Base-by-base conservation (phyloP, 2,329 filamentous ascomycete species). In the Paecilomyces sp. region DNA sequence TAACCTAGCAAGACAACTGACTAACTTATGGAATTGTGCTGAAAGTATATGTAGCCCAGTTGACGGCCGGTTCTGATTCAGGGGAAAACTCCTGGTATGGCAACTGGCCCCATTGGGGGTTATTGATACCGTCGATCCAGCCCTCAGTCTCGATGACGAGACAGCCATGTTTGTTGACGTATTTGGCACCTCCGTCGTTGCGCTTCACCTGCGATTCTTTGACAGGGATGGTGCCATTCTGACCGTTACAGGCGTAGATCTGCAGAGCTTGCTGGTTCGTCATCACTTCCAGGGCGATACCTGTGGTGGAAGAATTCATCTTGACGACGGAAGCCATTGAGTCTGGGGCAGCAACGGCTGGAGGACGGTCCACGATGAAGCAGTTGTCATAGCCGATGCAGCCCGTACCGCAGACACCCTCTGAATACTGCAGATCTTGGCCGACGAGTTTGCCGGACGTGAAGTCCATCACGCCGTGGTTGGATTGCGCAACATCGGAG, bases 81-180 rank as follows among this genome's bases (percentile, higher is more conserved):
- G 76, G 74, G 7, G 74, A 72, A 61, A 72, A 79, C 61, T 80
- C 69, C 67, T 78, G 74, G 62, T 72, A 72, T 1, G 68, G 58
- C 31, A 68, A 76, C 58, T 92, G 84, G 61, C 86, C 86, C 93
- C 93, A 97, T 74, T 91, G 85, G 0, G 92, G 92, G 67, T 95
- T 85, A 77, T 96, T 97, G 77, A 97, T 94, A 28, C 83, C 92
- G 72, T 96, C 92, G 70, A 97, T 96, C 85, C 87, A 97, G 73
- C 94, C 92, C 80, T 97, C 85, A 12, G 94, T 90, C 78, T 97
- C 93, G 74, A 97, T 83, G 55, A 96, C 93, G 28, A 96, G 70
- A 74, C 93, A 97, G 33, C 91, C 92, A 70, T 92, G 91, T 79
- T 92, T 63, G 71, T 80, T 65, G 71, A 83, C 67, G 78, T 72